Base-by-base conservation (phyloP, 108 stramenopile species). In the Cyclotella choctawhatcheeana region DNA sequence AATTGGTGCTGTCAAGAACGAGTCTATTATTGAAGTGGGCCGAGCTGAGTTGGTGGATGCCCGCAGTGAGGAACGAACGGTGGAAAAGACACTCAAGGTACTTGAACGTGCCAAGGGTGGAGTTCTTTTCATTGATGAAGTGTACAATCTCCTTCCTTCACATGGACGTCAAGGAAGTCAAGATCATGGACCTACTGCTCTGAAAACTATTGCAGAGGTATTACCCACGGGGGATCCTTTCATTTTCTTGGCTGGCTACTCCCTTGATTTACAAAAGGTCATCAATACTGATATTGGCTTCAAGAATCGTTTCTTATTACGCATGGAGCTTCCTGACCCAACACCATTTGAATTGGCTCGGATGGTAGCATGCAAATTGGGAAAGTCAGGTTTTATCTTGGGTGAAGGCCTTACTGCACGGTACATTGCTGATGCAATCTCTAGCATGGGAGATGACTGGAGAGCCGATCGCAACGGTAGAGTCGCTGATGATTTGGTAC, bases 401-500 rank as follows among this genome's bases (percentile, higher is more conserved):
- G 89, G 81, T 12, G 89, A 92, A 45, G 93, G 91, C 22, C 66
- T 94, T 7, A 89, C 88, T 0, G 80, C 88, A 3, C 76, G 87
- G 10, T 90, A 89, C 70, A 69, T 94, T 27, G 86, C 89, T 2
- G 88, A 92, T 44, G 77, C 92, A 51, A 80, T 94, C 58, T 81
- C 77, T 47, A 91, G 90, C 58, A 91, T 90, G 56, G 88, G 89
- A 17, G 89, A 88, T 52, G 91, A 92, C 7, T 94, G 93, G 93
- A 64, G 91, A 34, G n/a, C 72, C 44, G 93, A 94, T 37, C 78
- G 93, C 30, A 94, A 94, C 66, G 93, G 93, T 18, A 76, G 87
- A 30, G 83, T 94, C 44, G 86, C 86, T 17, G 89, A 94, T 48
- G 77, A 92, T 54, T 70, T 94, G 31, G 67, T 94, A 35, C 77